Conservation (phyloP, 345 rosid genomes). For the Salix purpurea region DNA sequence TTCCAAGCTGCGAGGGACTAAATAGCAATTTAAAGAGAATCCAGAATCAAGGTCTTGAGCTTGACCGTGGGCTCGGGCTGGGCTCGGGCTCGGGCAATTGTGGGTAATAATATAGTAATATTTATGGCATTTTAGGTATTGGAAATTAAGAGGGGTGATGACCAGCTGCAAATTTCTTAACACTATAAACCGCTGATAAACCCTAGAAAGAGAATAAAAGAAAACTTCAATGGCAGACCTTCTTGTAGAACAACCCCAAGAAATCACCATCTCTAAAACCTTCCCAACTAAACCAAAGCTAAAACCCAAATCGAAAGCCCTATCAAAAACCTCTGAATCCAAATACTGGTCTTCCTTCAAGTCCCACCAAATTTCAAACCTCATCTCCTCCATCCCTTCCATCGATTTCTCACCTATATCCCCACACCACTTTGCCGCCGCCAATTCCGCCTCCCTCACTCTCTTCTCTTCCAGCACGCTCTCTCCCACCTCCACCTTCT, state of each 20-base stretch:
- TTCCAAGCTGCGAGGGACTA: too few species aligned
- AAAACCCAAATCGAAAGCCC: constrained; percentile 48
- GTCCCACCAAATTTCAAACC: constrained; percentile 44
- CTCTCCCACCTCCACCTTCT: constrained; percentile 39
- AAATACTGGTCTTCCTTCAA: constrained; percentile 91
- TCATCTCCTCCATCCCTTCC: constrained; percentile 56
- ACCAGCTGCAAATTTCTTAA: neutral
- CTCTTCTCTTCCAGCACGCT: constrained; percentile 52
- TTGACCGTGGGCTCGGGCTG: neutral
- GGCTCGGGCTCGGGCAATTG: neutral
- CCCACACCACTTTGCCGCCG: constrained; percentile 61
- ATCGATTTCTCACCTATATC: constrained; percentile 59
- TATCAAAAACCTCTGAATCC: constrained; percentile 67
- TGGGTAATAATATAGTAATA: too few species aligned
- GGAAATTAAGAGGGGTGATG: neutral
- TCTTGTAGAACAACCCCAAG: neutral
- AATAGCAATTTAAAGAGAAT: too few species aligned
- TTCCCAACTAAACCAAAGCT: constrained; percentile 70
- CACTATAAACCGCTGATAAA: neutral
- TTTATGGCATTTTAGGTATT: neutral
- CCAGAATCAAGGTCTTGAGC: too few species aligned
- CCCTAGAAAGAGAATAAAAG: neutral
- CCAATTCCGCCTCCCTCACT: constrained; percentile 66
- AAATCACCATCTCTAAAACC: constrained; percentile 29
- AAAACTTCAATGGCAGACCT: neutral